These are phyloP conservation scores for Colletotrichum nymphaeae DNA, from an alignment of 2,329 filamentous ascomycete species.

Conservation along the genomic window DNA sequence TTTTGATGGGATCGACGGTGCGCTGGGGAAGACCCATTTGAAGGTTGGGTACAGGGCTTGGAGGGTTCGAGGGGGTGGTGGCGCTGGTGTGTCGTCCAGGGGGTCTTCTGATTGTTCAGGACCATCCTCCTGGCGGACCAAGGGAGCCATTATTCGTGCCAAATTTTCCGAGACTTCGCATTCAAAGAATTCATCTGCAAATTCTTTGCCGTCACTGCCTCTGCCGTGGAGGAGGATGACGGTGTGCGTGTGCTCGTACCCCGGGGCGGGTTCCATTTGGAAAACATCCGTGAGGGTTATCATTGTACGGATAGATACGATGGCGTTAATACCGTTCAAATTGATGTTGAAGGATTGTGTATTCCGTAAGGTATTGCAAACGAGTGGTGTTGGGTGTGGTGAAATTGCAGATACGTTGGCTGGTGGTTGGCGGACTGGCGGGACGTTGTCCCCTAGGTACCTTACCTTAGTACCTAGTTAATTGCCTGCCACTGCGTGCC, in stretches of 20 bases:
- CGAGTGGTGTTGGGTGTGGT: no score
- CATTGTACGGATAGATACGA: neutral
- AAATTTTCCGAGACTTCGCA: constrained; percentile 41
- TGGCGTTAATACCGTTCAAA: neutral
- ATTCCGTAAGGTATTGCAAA: no score
- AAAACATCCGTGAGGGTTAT: neutral
- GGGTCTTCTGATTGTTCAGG: neutral
- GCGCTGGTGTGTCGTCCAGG: no score
- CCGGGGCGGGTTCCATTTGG: neutral
- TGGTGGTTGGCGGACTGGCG: no score
- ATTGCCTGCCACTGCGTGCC: no score
- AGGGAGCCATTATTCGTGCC: neutral
- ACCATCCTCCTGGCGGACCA: neutral
- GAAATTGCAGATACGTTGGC: no score
- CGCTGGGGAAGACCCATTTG: constrained; percentile 45
- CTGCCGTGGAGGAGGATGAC: constrained; percentile 59
- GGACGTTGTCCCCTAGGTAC: no score
- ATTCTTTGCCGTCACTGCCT: constrained; percentile 51
- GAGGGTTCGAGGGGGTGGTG: constrained; percentile 36
- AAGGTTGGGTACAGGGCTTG: constrained; percentile 39
- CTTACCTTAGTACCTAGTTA: no score
- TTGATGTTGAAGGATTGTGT: neutral
- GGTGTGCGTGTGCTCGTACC: constrained; percentile 52
- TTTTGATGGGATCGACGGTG: constrained; percentile 32
- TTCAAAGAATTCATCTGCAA: constrained; percentile 53